These are phyloP conservation scores for Corrigiola litoralis DNA, from an alignment of 179 eudicot species.

Conservation along the genomic window DNA sequence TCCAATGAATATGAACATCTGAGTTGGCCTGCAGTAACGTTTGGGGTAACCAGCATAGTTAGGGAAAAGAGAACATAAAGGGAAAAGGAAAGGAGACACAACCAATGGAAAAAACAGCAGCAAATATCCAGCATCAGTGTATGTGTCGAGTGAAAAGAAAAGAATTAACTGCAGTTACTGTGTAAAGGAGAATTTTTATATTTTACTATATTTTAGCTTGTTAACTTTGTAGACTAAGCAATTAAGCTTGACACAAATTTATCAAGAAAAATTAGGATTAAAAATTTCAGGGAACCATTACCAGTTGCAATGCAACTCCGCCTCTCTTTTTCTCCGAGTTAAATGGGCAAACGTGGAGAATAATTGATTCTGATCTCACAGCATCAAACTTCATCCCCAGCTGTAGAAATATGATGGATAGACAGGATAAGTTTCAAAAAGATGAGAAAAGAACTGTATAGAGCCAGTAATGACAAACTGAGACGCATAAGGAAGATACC, in stretches of 20 bases:
- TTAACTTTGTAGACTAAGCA: not conserved
- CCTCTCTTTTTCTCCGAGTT: conserved; percentile 89
- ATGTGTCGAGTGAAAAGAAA: too few species aligned
- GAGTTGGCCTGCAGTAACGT: conserved; percentile 49
- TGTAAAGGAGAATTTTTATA: too few species aligned
- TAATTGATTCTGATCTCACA: conserved; percentile 56
- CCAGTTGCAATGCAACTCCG: conserved; percentile 79
- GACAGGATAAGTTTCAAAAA: not conserved
- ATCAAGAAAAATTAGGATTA: not conserved
- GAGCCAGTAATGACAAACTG: not conserved
- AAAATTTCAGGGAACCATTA: conserved; percentile 20
- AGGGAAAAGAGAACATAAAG: not conserved
- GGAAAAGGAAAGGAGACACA: not conserved
- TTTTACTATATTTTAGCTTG: not conserved
- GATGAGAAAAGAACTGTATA: not conserved
- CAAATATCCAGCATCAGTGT: too few species aligned
- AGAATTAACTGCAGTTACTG: too few species aligned
- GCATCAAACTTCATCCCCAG: conserved; percentile 80
- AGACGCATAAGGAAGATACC: conserved; percentile 29
- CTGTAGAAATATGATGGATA: conserved; percentile 29
- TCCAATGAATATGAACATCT: conserved; percentile 80
- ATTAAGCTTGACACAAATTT: not conserved
- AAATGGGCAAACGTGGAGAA: conserved; percentile 80
- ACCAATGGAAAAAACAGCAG: not conserved
- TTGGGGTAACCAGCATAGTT: not conserved